Evolutionary conservation across 148 eudicot species (phyloP).

Genomic region (Chenopodium quinoa): DNA sequence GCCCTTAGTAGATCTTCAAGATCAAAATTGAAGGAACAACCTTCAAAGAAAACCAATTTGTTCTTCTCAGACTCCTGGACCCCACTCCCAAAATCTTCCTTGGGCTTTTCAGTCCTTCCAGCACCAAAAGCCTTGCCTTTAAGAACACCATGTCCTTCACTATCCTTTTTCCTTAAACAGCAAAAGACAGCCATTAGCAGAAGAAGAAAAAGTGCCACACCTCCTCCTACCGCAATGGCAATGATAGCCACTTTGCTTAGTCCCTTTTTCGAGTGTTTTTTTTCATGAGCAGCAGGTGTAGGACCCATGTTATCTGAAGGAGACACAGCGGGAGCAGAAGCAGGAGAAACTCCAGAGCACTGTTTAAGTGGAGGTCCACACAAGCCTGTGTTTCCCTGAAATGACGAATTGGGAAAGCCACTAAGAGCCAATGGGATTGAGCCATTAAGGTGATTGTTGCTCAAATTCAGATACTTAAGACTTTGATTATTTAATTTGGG

Average conservation of each 20-base stretch:
- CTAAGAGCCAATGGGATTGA: constrained; percentile 63
- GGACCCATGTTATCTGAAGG: not conserved
- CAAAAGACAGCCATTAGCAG: constrained; percentile 35
- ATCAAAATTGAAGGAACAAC: constrained; percentile 65
- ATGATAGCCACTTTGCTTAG: constrained; percentile 46
- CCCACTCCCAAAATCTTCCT: constrained; percentile 74
- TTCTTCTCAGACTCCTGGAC: constrained; percentile 75
- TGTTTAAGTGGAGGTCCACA: constrained; percentile 65
- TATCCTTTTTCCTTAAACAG: constrained; percentile 47
- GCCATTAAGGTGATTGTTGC: constrained; percentile 74
- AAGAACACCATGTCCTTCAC: constrained; percentile 28
- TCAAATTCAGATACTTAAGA: constrained; percentile 54
- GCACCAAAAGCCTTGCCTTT: constrained; percentile 45
- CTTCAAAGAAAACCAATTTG: constrained; percentile 78
- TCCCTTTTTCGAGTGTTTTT: constrained; percentile 32
- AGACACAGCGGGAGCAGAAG: constrained; percentile 43
- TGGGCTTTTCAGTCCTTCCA: constrained; percentile 55
- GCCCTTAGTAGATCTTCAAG: constrained; percentile 92
- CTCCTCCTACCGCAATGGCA: constrained; percentile 52
- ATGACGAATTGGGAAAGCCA: constrained; percentile 62
- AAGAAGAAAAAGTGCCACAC: constrained; percentile 37
- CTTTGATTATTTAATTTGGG: constrained; percentile 44
- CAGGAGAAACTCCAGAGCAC: constrained; percentile 48
- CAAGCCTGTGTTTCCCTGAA: constrained; percentile 61
- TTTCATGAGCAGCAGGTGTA: constrained; percentile 28